phyloP scores from a whole-genome alignment of 73 alveolate genomes.

The Tetrahymena malaccensis region DNA sequence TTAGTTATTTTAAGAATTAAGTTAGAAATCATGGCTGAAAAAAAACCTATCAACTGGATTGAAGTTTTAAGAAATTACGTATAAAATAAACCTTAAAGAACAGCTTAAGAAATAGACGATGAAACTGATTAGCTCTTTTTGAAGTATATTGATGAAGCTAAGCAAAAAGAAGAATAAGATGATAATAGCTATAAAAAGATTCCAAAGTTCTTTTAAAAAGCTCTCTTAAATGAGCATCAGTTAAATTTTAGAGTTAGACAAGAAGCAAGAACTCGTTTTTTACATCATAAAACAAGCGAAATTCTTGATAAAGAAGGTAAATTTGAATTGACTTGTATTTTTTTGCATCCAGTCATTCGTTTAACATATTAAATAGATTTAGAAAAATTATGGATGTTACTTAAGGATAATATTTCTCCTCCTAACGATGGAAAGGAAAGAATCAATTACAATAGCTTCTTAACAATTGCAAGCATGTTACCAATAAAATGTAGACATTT shows the following conservation, averaged over 20 bases:
- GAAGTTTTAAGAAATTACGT: conserved; percentile 25
- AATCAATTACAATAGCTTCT: conserved; percentile 79
- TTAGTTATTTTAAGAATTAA: background rate
- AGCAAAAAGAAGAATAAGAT: conserved; percentile 65
- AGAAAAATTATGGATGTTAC: conserved; percentile 79
- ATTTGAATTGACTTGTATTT: background rate
- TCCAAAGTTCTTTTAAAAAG: conserved; percentile 83
- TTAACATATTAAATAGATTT: conserved; percentile 26
- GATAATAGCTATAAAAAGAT: conserved; percentile 72
- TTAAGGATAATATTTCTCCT: conserved; percentile 76
- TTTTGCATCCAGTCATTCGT: background rate
- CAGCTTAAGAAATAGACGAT: conserved; percentile 57
- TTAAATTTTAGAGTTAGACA: conserved; percentile 77
- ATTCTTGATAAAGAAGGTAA: conserved; percentile 73
- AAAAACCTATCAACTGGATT: conserved; percentile 19
- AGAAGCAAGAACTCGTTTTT: conserved; percentile 90
- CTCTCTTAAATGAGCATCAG: conserved; percentile 68
- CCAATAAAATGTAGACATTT: conserved; percentile 77
- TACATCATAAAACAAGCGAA: conserved; percentile 86
- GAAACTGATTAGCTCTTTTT: conserved; percentile 77
- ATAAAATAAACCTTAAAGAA: conserved; percentile 29
- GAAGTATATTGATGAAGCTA: conserved; percentile 73
- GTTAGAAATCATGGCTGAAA: background rate
- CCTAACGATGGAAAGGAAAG: conserved; percentile 93
- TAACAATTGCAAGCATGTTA: conserved; percentile 47